Evolutionary conservation across 805 yeast species (phyloP).

Genomic region (Phaffomyces opuntiae): DNA sequence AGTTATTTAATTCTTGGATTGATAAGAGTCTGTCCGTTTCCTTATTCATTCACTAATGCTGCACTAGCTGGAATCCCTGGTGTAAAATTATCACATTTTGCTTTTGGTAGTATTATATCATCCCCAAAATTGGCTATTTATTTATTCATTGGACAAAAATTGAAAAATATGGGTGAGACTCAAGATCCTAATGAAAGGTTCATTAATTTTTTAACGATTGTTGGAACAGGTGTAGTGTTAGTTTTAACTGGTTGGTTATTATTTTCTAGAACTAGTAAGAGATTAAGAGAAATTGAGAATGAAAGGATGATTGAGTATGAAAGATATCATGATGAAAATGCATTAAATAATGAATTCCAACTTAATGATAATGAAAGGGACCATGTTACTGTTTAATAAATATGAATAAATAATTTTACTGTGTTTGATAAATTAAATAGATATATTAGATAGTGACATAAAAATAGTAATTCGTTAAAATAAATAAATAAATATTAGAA

Average conservation of each 20-base stretch:
- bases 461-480: not conserved
- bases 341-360: not conserved
- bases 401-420: not conserved
- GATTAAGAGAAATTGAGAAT: slow-evolving; percentile 26
- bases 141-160: slow-evolving; percentile 68
- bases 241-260: slow-evolving; percentile 58
- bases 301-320: slow-evolving; percentile 10
- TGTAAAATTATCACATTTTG: slow-evolving; percentile 52
- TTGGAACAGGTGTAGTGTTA: slow-evolving; percentile 49
- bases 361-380: not conserved
- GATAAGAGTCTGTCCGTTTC: slow-evolving; percentile 83
- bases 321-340: not conserved
- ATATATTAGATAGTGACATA: not conserved
- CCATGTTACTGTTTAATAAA: not conserved
- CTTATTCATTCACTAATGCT: slow-evolving; percentile 88
- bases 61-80: slow-evolving; percentile 87
- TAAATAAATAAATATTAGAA: not conserved
- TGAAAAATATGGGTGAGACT: slow-evolving; percentile 61
- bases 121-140: slow-evolving; percentile 79
- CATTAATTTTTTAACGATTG: slow-evolving; percentile 57
- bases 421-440: not conserved
- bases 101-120: slow-evolving; percentile 64
- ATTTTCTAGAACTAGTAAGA: slow-evolving; percentile 43
- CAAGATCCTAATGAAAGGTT: slow-evolving; percentile 43
- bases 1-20: slow-evolving; percentile 61